A percentile compares a stretch with the other conserved stretches of the same genome.
phyloP scores from a whole-genome alignment of 495 filamentous ascomycete species.

The Chaetomium tenue region DNA sequence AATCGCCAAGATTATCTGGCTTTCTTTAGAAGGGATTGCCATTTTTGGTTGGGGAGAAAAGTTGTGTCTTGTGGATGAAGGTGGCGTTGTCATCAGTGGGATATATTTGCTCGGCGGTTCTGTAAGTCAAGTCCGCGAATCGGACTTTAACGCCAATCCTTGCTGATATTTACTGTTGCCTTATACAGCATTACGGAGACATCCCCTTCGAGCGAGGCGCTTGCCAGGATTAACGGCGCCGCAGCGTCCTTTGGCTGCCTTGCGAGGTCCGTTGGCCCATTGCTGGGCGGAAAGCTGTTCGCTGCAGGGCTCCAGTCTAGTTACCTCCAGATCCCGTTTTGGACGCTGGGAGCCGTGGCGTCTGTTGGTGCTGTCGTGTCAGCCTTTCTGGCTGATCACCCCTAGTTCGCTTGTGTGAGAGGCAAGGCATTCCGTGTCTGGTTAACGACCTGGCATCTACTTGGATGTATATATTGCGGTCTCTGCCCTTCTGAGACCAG shows the following conservation, averaged over 20 bases:
- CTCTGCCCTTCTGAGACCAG: too few relatives aligned
- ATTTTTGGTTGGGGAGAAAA: too few relatives aligned
- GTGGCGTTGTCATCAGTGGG: constrained; percentile 13
- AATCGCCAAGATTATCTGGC: too few relatives aligned
- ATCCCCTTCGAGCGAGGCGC: constrained; percentile 13
- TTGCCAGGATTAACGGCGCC: constrained; percentile 22
- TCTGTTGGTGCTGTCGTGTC: constrained; percentile 13
- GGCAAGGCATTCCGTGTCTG: background rate
- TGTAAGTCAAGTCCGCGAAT: too few relatives aligned
- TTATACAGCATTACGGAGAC: constrained; percentile 14
- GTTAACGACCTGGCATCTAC: background rate
- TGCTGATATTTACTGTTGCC: background rate
- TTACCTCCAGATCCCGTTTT: constrained; percentile 20
- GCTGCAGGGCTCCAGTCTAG: background rate
- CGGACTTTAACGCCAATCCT: too few relatives aligned
- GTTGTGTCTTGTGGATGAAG: constrained; percentile 18
- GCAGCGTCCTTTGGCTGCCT: constrained; percentile 20
- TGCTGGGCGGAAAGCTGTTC: constrained; percentile 17
- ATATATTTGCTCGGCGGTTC: constrained; percentile 19
- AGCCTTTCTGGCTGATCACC: constrained; percentile 9
- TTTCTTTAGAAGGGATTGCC: too few relatives aligned
- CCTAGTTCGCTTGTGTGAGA: background rate
- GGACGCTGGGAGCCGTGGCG: constrained; percentile 15
- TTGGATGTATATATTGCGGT: background rate
- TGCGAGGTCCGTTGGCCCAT: constrained; percentile 16